Evolutionary conservation across 192 early-diverging fungal genomes (phyloP).

Genomic region (Coemansia furcata): DNA sequence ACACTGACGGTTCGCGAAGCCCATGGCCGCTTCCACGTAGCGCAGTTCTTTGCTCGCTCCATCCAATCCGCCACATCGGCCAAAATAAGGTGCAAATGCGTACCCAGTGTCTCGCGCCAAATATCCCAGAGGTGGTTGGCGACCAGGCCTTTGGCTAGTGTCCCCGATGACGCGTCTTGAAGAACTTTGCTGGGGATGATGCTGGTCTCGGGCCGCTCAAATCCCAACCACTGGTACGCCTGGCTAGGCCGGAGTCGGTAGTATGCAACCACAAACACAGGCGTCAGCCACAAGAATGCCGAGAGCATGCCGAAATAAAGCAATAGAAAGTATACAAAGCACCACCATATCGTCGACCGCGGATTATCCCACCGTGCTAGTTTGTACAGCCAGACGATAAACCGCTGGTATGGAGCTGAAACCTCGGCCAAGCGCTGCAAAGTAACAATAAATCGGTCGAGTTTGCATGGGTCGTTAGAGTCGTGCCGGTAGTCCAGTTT

Average conservation of each 20-base stretch:
- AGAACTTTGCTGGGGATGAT: conserved; percentile 45
- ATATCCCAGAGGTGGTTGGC: conserved; percentile 51
- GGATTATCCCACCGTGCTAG: conserved; percentile 55
- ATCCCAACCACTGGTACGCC: conserved; percentile 48
- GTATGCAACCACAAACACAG: conserved; percentile 49
- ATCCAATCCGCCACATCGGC: conserved; percentile 53
- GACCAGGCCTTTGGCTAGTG: conserved; percentile 42
- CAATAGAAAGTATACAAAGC: conserved; percentile 40
- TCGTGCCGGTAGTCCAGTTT: conserved; percentile 53
- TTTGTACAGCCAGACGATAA: conserved; percentile 47
- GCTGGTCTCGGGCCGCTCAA: conserved; percentile 53
- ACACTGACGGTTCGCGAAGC: conserved; percentile 37
- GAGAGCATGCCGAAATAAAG: conserved; percentile 41
- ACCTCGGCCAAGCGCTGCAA: conserved; percentile 51
- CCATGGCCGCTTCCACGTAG: conserved; percentile 53
- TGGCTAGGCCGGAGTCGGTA: conserved; percentile 51
- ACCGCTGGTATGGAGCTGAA: conserved; percentile 52
- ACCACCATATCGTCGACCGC: conserved; percentile 45
- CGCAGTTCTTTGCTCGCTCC: conserved; percentile 54
- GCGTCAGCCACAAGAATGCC: conserved; percentile 36
- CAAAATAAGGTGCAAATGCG: conserved; percentile 42
- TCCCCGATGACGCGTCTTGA: conserved; percentile 45
- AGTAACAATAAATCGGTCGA: conserved; percentile 45
- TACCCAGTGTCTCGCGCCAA: conserved; percentile 50
- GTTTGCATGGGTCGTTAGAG: conserved; percentile 44